These are phyloP conservation scores for Hypsizygus marmoreus DNA, from an alignment of 768 basidiomycete species.

Conservation along the genomic window DNA sequence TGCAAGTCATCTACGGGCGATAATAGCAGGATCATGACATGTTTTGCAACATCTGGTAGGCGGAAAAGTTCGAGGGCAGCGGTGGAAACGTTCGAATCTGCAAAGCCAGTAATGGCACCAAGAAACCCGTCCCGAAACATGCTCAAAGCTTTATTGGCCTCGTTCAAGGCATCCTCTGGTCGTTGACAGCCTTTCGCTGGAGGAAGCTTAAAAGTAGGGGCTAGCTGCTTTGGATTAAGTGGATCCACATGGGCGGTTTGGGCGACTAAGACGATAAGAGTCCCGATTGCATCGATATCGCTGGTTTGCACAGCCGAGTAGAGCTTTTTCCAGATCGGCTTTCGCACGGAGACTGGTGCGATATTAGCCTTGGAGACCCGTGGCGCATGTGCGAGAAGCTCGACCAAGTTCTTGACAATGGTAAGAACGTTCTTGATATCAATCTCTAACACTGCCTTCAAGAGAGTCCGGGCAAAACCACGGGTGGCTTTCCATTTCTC, in stretches of 20 bases:
- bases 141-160: conserved; percentile 63
- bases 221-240: conserved; percentile 56
- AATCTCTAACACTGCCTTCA: conserved; percentile 29
- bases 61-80: conserved; percentile 56
- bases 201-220: conserved; percentile 29
- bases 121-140: conserved; percentile 64
- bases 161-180: conserved; percentile 40
- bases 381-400: conserved; percentile 25
- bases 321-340: conserved; percentile 67
- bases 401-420: conserved; percentile 33
- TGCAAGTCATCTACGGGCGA: conserved; percentile 82
- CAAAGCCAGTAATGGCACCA: conserved; percentile 61
- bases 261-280: conserved; percentile 60
- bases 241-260: conserved; percentile 67
- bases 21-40: conserved; percentile 69
- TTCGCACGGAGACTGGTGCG: conserved; percentile 43
- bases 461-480: conserved; percentile 33
- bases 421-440: conserved; percentile 34
- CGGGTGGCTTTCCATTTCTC: conserved; percentile 38
- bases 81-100: conserved; percentile 59
- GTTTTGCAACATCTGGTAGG: conserved; percentile 55
- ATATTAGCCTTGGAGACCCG: conserved; percentile 23
- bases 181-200: conserved; percentile 23
- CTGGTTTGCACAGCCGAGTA: conserved; percentile 60
- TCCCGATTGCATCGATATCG: conserved; percentile 60